Evolutionary conservation across 179 eudicot species (phyloP), one percentile per base, ranked within the genome.

Genomic region (Vitellaria paradoxa): DNA sequence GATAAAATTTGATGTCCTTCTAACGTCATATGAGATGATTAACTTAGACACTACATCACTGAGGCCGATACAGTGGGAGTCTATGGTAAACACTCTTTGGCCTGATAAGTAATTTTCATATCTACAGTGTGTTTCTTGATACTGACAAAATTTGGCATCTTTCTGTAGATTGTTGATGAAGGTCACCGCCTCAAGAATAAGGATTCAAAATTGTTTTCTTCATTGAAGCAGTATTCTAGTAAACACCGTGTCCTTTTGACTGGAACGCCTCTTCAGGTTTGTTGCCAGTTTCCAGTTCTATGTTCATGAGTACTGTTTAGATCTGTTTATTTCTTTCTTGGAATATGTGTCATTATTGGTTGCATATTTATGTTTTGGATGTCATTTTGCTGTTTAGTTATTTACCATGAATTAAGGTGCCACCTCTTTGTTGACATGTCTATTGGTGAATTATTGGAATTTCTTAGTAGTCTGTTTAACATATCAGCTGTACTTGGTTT

Each of bases 231-330:
- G 78, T 94, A 85, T 79, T 81, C 79, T 37, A 92, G 83, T 72
- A 87, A 83, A 81, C 98, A 94, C 77, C 98, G 99, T 72, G 91
- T 88, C 72, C 94, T 96, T 68, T 76, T 94, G 85, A 96, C 99
- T 55, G 99, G 98, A 85, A 96, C 99, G 21, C 99, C 99, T 24
- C 98, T 96, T 86, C 99, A 96, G 99, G 98, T 96, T 75, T 80
- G 81, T 73, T 63, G 7, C 65, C 69, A 60, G 63, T 37, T 74
- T 67, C 42, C 24, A 13, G 13, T 76, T 7, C 21, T 56, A 11
- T 56, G 23, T 56, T 67, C 40, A 64, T 56, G 49, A 17, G 64
- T 55, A n/a, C 49, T 37, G n/a, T 71, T 7, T 8, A 70, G 7
- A 30, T 55, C 64, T 53, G 8, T 55, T 30, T 2, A 30, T 15